A percentile compares a stretch with the other conserved stretches of the same genome.
Conservation (phyloP, 768 basidiomycete genomes). For the Leucocoprinus leucothites region DNA sequence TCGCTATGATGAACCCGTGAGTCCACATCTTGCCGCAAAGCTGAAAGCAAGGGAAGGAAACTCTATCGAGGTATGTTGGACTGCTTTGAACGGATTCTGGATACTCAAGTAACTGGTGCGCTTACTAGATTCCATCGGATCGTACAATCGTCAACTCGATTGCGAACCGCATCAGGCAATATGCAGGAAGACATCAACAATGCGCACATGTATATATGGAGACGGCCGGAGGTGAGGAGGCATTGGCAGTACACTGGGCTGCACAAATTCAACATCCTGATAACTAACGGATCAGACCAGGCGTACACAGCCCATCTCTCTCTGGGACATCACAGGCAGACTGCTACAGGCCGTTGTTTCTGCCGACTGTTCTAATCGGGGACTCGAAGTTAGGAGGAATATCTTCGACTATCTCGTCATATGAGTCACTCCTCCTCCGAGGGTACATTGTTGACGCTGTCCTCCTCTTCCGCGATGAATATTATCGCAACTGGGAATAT, state of each 20-base stretch:
- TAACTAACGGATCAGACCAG: slow-evolving; percentile 33
- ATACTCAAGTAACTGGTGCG: not conserved
- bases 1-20: slow-evolving; percentile 85
- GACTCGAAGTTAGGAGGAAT: slow-evolving; percentile 93
- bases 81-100: not conserved
- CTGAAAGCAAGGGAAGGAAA: slow-evolving; percentile 34
- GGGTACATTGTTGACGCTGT: slow-evolving; percentile 88
- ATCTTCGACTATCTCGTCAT: slow-evolving; percentile 85
- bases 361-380: slow-evolving; percentile 85
- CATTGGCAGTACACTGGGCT: slow-evolving; percentile 11
- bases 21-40: slow-evolving; percentile 84
- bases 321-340: slow-evolving; percentile 84
- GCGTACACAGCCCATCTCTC: slow-evolving; percentile 87
- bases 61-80: slow-evolving; percentile 25
- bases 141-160: slow-evolving; percentile 63
- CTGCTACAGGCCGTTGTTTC: slow-evolving; percentile 79
- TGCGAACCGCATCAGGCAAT: slow-evolving; percentile 54
- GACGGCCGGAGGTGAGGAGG: slow-evolving; percentile 85
- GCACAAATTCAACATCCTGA: not conserved
- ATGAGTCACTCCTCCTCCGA: slow-evolving; percentile 86
- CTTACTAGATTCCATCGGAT: slow-evolving; percentile 60
- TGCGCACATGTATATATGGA: slow-evolving; percentile 77
- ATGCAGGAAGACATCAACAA: slow-evolving; percentile 33
- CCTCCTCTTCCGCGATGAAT: slow-evolving; percentile 78
- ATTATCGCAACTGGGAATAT: slow-evolving; percentile 88